phyloP scores from a whole-genome alignment of 2,329 filamentous ascomycete species.

The Periglandula ipomoeae region DNA sequence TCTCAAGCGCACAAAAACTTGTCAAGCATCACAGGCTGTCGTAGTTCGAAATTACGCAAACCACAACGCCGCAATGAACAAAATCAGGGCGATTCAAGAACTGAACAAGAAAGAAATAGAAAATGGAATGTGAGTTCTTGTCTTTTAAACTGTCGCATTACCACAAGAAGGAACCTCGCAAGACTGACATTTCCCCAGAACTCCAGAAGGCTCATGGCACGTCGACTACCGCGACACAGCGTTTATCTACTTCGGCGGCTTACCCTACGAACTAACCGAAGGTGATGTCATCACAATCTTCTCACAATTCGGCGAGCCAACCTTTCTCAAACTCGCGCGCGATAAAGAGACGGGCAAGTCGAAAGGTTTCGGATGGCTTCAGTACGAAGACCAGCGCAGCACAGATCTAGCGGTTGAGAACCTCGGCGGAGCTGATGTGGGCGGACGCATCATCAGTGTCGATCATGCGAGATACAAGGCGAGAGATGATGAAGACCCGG shows the following conservation, averaged over 20 bases:
- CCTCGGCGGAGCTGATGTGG: constrained; percentile 73
- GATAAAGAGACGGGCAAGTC: constrained; percentile 97
- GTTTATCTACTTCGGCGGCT: constrained; percentile 90
- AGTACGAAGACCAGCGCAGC: constrained; percentile 96
- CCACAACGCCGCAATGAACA: constrained; percentile 60
- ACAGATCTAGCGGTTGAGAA: constrained; percentile 96
- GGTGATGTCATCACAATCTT: constrained; percentile 95
- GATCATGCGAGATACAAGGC: constrained; percentile 91
- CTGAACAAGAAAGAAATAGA: constrained; percentile 95
- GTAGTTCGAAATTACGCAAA: neutral
- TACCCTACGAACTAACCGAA: constrained; percentile 87
- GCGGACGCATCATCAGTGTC: constrained; percentile 73
- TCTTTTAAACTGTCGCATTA: neutral
- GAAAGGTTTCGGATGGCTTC: constrained; percentile 89
- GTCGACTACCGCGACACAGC: constrained; percentile 96
- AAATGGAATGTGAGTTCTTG: constrained; percentile 60
- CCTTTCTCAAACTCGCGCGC: constrained; percentile 82
- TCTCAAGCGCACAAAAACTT: neutral
- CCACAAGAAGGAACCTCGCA: constrained; percentile 3
- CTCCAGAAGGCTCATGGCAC: constrained; percentile 88
- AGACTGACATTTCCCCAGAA: constrained; percentile 36
- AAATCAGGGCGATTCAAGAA: constrained; percentile 82
- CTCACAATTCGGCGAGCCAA: constrained; percentile 92
- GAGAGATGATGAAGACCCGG: constrained; percentile 65
- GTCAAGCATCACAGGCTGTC: neutral